These are phyloP conservation scores for Apocynum venetum DNA, from an alignment of 257 asterid species.

Conservation along the genomic window DNA sequence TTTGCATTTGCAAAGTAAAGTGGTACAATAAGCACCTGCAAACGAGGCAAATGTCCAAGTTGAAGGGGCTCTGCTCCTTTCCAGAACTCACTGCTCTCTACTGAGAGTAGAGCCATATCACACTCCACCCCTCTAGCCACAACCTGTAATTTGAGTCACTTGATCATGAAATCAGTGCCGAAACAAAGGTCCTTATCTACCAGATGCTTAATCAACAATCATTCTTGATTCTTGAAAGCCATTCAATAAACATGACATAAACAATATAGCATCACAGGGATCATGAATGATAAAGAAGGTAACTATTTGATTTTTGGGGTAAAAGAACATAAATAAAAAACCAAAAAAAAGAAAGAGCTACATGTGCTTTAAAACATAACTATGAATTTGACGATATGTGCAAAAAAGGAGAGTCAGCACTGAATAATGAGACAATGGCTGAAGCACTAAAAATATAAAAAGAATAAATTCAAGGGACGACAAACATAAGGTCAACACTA, in stretches of 20 bases:
- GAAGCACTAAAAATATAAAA: background rate
- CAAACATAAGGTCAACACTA: background rate
- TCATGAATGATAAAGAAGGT: background rate
- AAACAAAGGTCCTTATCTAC: background rate
- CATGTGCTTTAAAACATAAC: background rate
- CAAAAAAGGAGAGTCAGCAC: background rate
- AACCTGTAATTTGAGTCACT: constrained; percentile 38
- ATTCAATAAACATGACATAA: background rate
- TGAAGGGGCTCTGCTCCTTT: constrained; percentile 74
- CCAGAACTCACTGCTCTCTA: constrained; percentile 81
- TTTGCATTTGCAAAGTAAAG: constrained; percentile 8
- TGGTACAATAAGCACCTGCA: constrained; percentile 52
- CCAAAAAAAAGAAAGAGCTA: background rate
- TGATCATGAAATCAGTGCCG: background rate
- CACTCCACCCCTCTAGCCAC: constrained; percentile 89
- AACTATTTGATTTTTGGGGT: background rate
- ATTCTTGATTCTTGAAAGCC: background rate
- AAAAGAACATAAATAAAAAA: no score
- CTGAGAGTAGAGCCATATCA: constrained; percentile 84
- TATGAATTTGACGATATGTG: background rate
- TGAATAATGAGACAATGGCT: background rate
- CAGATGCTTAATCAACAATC: background rate
- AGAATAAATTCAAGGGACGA: background rate
- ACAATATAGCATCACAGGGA: background rate
- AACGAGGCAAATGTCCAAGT: constrained; percentile 67